Conservation (phyloP, 495 filamentous ascomycete genomes). For the Letharia lupina region DNA sequence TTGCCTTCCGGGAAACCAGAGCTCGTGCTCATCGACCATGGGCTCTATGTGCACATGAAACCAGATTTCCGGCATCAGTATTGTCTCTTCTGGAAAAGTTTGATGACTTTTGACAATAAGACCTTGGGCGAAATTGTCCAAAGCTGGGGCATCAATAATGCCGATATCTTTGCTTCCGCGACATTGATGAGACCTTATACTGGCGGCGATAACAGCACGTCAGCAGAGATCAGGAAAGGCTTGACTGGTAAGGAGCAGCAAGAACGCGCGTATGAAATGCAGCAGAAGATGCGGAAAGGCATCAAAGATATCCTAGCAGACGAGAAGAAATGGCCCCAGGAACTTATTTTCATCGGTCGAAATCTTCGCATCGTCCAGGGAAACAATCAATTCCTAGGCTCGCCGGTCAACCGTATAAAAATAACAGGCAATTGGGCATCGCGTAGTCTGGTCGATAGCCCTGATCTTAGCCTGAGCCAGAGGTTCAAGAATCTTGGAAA, state of each 20-base stretch:
- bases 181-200: conserved; percentile 86
- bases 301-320: conserved; percentile 79
- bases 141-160: conserved; percentile 77
- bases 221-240: conserved; percentile 53
- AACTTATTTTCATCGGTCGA: conserved; percentile 90
- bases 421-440: conserved; percentile 89
- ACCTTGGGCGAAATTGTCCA: conserved; percentile 61
- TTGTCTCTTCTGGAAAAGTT: conserved; percentile 82
- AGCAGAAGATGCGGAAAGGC: conserved; percentile 72
- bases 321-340: conserved; percentile 84
- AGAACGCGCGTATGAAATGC: conserved; percentile 70
- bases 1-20: conserved; percentile 73
- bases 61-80: conserved; percentile 83
- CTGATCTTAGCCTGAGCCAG: conserved; percentile 48
- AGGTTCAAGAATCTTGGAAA: conserved; percentile 50
- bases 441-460: conserved; percentile 62
- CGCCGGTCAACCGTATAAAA: conserved; percentile 90
- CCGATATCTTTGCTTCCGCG: conserved; percentile 83
- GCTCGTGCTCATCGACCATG: conserved; percentile 92
- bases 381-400: conserved; percentile 78
- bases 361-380: conserved; percentile 89
- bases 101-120: conserved; percentile 87
- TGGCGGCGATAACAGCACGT: conserved; percentile 64
- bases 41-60: conserved; percentile 85
- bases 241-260: conserved; percentile 45